Evolutionary conservation across 768 basidiomycete genomes (phyloP), one percentile per base, ranked within the genome.

Genomic region (Tylopilus sp.): DNA sequence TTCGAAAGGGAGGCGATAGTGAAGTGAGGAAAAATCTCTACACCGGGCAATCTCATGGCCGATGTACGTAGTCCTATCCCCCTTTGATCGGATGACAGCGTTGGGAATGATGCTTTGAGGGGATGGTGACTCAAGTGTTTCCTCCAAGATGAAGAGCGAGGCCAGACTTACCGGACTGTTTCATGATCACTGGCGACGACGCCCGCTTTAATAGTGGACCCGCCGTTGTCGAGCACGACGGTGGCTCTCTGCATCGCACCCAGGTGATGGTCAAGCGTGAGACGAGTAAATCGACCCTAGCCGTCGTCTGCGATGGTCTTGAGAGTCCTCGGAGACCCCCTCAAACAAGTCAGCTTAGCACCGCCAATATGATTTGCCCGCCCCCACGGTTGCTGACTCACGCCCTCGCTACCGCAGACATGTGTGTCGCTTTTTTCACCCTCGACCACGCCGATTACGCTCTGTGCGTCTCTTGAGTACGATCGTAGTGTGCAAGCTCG

Each of bases 171-270:
- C 67, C 58, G 64, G 47, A 57, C 56, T 44, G 58, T 56, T 47
- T 63, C 69, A 47, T n/a, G n/a, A n/a, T 60, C 59, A 40, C 60
- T 63, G 42, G 64, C 68, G 39, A 73, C 74, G 22, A 83, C 52
- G 1, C 91, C 88, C 25, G 80, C 79, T 64, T 97, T 98, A 68
- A 95, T 84, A 4, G 81, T 81, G 31, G 79, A 82, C 10, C 83
- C 94, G 36, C 94, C 94, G 65, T 95, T 98, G 68, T 98, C 94
- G 40, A 95, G 75, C 13, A 95, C 75, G 48, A 94, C 71, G 23
- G 84, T 73, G 12, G 72, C 63, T 38, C 36, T 22, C 9, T 47
- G 35, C 50, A 69, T 57, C 47, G n/a, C n/a, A n/a, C n/a, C 4
- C 26, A 22, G 15, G 31, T 33, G 11, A 15, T 33, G 31, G 31